Percentiles rank a stretch among this genome's conserved stretches.
phyloP scores from a whole-genome alignment of 768 basidiomycete genomes.

The Sutorius australiensis region DNA sequence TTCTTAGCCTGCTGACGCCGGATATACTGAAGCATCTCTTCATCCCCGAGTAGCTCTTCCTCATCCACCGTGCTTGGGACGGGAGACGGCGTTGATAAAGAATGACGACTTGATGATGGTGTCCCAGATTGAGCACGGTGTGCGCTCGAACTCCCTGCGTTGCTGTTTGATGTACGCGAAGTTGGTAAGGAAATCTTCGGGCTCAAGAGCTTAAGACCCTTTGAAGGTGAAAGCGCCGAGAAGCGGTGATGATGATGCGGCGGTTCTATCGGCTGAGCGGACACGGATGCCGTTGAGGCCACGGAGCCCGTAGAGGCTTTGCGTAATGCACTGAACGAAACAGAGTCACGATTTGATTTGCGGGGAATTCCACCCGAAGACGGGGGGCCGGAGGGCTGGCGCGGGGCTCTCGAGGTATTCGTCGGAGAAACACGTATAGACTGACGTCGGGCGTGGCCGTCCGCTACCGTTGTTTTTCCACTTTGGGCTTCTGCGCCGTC shows the following conservation, averaged over 20 bases:
- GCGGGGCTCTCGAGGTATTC: slow-evolving; percentile 56
- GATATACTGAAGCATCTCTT: slow-evolving; percentile 96
- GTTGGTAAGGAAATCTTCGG: slow-evolving; percentile 70
- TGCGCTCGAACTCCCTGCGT: slow-evolving; percentile 35
- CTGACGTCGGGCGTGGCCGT: slow-evolving; percentile 43
- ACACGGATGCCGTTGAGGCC: slow-evolving; percentile 58
- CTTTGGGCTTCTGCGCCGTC: slow-evolving; percentile 54
- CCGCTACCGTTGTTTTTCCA: slow-evolving; percentile 36
- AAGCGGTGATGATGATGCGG: slow-evolving; percentile 58
- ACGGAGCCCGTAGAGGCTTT: slow-evolving; percentile 83
- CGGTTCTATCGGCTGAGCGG: slow-evolving; percentile 39
- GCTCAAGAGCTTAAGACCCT: slow-evolving; percentile 73
- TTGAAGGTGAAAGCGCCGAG: slow-evolving; percentile 82
- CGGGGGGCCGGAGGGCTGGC: slow-evolving; percentile 52
- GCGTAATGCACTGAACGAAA: slow-evolving; percentile 72
- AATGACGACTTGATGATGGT: slow-evolving; percentile 70
- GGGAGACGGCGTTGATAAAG: slow-evolving; percentile 82
- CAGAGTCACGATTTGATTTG: slow-evolving; percentile 73
- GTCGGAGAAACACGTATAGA: slow-evolving; percentile 67
- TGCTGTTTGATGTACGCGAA: slow-evolving; percentile 47
- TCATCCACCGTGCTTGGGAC: slow-evolving; percentile 75
- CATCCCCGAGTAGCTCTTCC: slow-evolving; percentile 85
- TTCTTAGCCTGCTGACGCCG: slow-evolving; percentile 87
- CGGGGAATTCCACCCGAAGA: slow-evolving; percentile 50
- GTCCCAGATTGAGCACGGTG: slow-evolving; percentile 55